Percentiles rank a stretch among this genome's conserved stretches.
Evolutionary conservation across 129 eudicot species (phyloP).

Genomic region (Flaveria sonorensis): DNA sequence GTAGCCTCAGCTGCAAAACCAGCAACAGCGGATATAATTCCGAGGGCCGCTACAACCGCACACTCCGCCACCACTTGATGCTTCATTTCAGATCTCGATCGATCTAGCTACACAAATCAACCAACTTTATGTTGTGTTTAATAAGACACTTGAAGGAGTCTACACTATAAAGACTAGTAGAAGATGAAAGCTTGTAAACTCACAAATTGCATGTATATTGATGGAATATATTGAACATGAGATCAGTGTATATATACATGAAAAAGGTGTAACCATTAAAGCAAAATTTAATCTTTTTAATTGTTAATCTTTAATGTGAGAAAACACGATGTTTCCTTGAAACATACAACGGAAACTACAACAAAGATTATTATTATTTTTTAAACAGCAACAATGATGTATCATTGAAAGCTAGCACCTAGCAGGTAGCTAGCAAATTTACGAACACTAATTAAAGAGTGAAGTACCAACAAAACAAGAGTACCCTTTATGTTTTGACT

Average conservation of each 20-base stretch:
- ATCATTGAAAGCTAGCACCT: too few species aligned
- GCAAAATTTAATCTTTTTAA: too few species aligned
- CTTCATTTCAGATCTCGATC: conserved; percentile 7
- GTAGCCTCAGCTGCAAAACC: conserved; percentile 26
- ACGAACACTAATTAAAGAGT: too few species aligned
- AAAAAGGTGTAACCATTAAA: too few species aligned
- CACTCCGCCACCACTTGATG: not conserved
- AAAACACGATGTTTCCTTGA: too few species aligned
- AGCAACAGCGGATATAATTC: conserved; percentile 16
- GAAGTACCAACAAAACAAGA: too few species aligned
- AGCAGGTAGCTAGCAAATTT: too few species aligned
- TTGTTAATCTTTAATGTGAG: too few species aligned
- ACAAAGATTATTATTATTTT: too few species aligned
- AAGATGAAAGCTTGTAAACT: not conserved
- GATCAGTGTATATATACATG: not conserved
- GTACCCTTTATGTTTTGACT: too few species aligned
- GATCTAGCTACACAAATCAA: not conserved
- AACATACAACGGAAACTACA: too few species aligned
- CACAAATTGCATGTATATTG: not conserved
- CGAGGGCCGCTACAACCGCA: conserved; percentile 1
- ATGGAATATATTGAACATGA: not conserved
- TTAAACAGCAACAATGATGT: too few species aligned
- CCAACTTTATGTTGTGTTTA: not conserved
- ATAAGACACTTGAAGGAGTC: not conserved
- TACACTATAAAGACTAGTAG: not conserved